phyloP scores from a whole-genome alignment of 2,329 filamentous ascomycete genomes.

The Diaporthe eres region DNA sequence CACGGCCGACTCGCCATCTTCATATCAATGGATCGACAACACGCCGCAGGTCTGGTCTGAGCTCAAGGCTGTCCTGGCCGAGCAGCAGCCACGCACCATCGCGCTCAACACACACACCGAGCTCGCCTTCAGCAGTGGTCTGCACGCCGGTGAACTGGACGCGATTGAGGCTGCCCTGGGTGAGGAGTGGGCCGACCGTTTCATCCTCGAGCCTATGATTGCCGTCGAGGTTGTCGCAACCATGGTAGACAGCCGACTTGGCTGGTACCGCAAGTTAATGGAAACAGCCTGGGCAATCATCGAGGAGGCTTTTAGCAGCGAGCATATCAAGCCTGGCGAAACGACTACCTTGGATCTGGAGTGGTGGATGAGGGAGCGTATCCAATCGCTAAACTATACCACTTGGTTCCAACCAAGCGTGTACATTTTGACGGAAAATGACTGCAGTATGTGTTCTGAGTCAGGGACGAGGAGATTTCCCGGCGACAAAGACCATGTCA shows the following conservation, averaged over 20 bases:
- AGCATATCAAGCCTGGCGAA: constrained; percentile 57
- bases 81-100: constrained; percentile 54
- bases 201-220: constrained; percentile 61
- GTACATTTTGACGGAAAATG: constrained; percentile 54
- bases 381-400: constrained; percentile 64
- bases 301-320: constrained; percentile 59
- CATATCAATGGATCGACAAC: constrained; percentile 63
- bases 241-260: constrained; percentile 56
- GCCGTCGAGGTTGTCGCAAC: constrained; percentile 62
- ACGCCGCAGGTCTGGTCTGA: constrained; percentile 59
- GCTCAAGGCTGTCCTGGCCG: constrained; percentile 54
- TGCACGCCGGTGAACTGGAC: constrained; percentile 63
- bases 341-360: constrained; percentile 63
- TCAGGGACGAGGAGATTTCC: constrained; percentile 34
- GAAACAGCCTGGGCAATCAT: constrained; percentile 67
- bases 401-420: constrained; percentile 67
- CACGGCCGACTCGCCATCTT: constrained; percentile 45
- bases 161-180: constrained; percentile 54
- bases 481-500: constrained; percentile 47
- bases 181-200: constrained; percentile 53
- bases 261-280: constrained; percentile 61
- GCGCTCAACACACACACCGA: constrained; percentile 61
- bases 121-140: constrained; percentile 61
- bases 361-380: constrained; percentile 66
- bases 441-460: constrained; percentile 39